Conservation (phyloP, 2,329 filamentous ascomycete species). For the Neonectria hederae region DNA sequence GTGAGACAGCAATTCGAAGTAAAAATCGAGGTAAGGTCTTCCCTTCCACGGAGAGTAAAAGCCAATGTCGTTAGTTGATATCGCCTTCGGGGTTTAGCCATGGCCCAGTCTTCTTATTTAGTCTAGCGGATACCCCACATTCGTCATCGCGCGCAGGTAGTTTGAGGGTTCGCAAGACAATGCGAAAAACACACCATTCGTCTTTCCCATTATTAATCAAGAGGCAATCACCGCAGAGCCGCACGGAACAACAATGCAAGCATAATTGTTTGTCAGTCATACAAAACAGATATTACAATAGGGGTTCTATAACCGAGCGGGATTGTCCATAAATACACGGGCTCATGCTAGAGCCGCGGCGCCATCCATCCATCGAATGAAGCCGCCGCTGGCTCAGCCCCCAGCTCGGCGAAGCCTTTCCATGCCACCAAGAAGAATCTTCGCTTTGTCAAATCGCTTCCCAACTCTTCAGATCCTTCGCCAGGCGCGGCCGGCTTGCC, state of each 20-base stretch:
- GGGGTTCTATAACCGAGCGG: constrained; percentile 37
- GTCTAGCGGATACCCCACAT: constrained; percentile 28
- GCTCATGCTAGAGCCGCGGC: constrained; percentile 27
- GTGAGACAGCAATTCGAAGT: background rate
- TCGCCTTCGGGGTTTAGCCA: constrained; percentile 13
- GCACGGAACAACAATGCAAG: background rate
- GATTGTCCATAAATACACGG: constrained; percentile 32
- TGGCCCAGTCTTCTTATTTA: background rate
- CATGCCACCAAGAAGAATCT: constrained; percentile 8
- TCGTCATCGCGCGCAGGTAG: constrained; percentile 31
- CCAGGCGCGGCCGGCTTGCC: constrained; percentile 25
- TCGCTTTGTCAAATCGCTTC: constrained; percentile 27
- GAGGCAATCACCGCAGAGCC: background rate
- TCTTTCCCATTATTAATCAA: constrained; percentile 11
- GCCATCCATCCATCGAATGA: constrained; percentile 16
- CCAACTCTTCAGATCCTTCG: constrained; percentile 23
- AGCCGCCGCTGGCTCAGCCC: background rate
- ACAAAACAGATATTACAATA: constrained; percentile 43
- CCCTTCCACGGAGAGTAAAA: background rate
- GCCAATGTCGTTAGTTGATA: background rate
- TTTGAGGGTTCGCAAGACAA: constrained; percentile 30
- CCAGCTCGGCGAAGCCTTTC: constrained; percentile 7
- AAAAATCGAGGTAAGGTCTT: background rate
- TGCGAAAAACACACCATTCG: background rate
- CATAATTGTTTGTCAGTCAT: background rate